Percentiles rank a stretch among this genome's conserved stretches.
Conservation (phyloP, 495 filamentous ascomycete genomes). For the Podospora pseudoanserina region DNA sequence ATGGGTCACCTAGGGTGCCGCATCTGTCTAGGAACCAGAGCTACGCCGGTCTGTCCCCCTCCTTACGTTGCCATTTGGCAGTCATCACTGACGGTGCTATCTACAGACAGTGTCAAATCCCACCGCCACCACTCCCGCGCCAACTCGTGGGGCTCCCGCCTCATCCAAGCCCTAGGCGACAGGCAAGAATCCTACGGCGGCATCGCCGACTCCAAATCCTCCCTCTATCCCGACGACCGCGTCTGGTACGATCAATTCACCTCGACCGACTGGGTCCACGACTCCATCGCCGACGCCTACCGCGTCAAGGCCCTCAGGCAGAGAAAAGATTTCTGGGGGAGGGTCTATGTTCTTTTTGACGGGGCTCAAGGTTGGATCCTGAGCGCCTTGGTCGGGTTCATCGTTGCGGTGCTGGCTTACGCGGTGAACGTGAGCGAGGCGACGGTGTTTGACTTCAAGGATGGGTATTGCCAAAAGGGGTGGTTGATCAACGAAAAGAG, state of each 20-base stretch:
- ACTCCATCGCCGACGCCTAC: constrained; percentile 91
- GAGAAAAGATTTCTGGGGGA: constrained; percentile 80
- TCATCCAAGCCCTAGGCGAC: constrained; percentile 49
- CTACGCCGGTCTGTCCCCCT: constrained; percentile 37
- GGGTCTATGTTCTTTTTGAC: constrained; percentile 73
- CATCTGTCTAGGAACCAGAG: constrained; percentile 48
- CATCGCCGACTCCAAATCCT: constrained; percentile 57
- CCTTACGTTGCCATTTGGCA: neutral
- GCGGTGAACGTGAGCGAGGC: constrained; percentile 83
- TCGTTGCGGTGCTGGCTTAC: constrained; percentile 84
- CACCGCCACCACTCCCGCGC: constrained; percentile 63
- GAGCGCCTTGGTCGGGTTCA: constrained; percentile 82
- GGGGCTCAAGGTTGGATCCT: constrained; percentile 93
- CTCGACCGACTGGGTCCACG: constrained; percentile 97
- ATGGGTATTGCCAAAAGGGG: constrained; percentile 71
- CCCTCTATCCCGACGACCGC: constrained; percentile 69
- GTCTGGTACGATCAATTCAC: constrained; percentile 99
- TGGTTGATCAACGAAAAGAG: constrained; percentile 68
- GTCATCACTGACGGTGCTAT: neutral
- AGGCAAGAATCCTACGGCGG: constrained; percentile 36
- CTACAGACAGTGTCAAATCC: constrained; percentile 44
- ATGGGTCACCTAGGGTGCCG: constrained; percentile 37
- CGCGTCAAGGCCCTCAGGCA: constrained; percentile 77
- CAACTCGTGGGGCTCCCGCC: constrained; percentile 56
- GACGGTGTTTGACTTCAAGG: constrained; percentile 82